A percentile compares a stretch with the other conserved stretches of the same genome.
Conservation (phyloP, 805 yeast genomes). For the Saccharomycopsis sp. region DNA sequence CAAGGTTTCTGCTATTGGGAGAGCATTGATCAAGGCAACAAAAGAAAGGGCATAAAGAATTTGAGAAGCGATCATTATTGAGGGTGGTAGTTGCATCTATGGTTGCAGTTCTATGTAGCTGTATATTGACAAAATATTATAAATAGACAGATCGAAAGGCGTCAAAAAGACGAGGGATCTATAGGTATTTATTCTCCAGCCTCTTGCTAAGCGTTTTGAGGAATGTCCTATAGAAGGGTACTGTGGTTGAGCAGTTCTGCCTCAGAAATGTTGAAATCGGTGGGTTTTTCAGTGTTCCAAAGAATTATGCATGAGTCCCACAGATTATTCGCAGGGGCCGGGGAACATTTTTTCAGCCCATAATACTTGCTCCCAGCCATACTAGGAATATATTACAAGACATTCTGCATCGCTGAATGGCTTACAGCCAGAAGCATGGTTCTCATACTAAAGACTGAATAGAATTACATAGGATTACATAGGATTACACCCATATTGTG, state of each 20-base stretch:
- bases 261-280: not conserved
- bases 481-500: too few species aligned
- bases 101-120: not conserved
- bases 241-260: not conserved
- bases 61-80: not conserved
- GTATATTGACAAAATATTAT: not conserved
- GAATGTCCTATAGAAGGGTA: not conserved
- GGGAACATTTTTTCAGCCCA: not conserved
- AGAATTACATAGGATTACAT: too few species aligned
- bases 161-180: not conserved
- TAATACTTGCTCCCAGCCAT: too few species aligned
- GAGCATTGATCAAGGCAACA: not conserved
- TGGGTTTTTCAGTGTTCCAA: not conserved
- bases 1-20: not conserved
- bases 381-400: too few species aligned
- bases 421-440: too few species aligned
- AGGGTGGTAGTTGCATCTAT: not conserved
- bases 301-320: not conserved
- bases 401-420: too few species aligned
- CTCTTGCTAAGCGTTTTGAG: not conserved
- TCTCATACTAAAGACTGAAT: too few species aligned
- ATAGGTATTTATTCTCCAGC: not conserved
- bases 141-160: not conserved
- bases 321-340: not conserved
- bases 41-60: not conserved